Conservation (phyloP, 1,139 yeast genomes). For the Candida tropicalis region DNA sequence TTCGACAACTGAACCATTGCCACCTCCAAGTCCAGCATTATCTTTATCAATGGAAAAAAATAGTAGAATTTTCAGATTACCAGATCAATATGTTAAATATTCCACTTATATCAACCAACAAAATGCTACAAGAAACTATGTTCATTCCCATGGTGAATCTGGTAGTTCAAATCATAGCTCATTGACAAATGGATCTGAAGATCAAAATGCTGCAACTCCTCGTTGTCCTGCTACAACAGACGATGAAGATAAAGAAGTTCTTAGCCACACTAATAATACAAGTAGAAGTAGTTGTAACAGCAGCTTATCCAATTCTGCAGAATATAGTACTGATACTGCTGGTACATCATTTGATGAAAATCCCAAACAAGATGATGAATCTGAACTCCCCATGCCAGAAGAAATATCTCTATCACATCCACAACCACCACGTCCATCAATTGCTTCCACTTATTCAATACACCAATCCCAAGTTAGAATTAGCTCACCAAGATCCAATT, state of each 20-base stretch:
- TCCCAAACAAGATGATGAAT: not conserved
- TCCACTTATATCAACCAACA: constrained; percentile 19
- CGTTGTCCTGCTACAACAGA: too few species aligned
- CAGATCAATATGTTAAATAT: constrained; percentile 16
- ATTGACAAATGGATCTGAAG: constrained; percentile 27
- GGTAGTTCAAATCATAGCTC: constrained; percentile 26
- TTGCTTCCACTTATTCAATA: not conserved
- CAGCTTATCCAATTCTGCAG: not conserved
- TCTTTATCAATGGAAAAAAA: constrained; percentile 7
- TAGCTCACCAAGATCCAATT: constrained; percentile 2
- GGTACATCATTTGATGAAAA: not conserved
- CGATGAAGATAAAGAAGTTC: constrained; percentile 1
- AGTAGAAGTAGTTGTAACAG: constrained; percentile 2
- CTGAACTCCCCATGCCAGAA: not conserved
- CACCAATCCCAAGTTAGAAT: not conserved
- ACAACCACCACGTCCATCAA: constrained; percentile 1
- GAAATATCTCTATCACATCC: not conserved
- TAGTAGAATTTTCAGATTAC: constrained; percentile 8
- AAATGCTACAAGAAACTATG: not conserved
- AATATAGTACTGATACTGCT: not conserved
- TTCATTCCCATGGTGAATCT: constrained; percentile 18
- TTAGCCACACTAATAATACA: not conserved
- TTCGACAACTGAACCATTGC: constrained; percentile 35
- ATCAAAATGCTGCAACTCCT: too few species aligned
- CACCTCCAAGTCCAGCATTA: constrained; percentile 11